phyloP scores from a whole-genome alignment of 164 flowering plant genomes.

The Vitis amurensis region DNA sequence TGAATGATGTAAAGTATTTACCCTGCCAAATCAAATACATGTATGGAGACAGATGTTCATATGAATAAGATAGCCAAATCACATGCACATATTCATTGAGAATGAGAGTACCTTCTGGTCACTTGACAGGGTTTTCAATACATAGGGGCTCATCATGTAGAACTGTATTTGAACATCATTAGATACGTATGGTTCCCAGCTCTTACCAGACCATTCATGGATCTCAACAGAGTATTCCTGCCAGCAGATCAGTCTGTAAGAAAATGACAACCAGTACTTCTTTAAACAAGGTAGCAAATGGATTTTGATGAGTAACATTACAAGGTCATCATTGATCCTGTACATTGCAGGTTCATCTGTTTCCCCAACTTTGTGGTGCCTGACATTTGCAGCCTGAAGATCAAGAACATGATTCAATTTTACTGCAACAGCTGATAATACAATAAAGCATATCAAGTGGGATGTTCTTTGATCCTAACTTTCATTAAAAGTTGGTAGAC shows the following conservation, averaged over 20 bases:
- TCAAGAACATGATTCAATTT: background rate
- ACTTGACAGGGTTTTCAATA: conserved; percentile 77
- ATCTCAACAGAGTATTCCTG: conserved; percentile 93
- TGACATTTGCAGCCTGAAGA: conserved; percentile 73
- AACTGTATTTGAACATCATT: conserved; percentile 96
- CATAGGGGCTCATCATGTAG: conserved; percentile 99
- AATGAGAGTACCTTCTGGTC: conserved; percentile 59
- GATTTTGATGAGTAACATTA: conserved; percentile 22
- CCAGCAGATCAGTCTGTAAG: conserved; percentile 21
- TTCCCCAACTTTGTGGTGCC: conserved; percentile 86
- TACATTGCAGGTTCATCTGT: conserved; percentile 78
- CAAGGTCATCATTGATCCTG: conserved; percentile 94
- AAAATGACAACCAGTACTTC: background rate
- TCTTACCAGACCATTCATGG: conserved; percentile 90
- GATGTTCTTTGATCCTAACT: too few species aligned
- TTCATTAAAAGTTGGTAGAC: too few species aligned
- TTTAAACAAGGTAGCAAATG: background rate
- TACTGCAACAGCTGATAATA: background rate
- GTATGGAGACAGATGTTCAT: background rate
- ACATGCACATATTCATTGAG: too few species aligned
- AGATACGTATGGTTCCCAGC: conserved; percentile 91
- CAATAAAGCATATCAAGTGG: too few species aligned
- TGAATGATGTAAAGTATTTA: conserved; percentile 62
- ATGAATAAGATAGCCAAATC: background rate
- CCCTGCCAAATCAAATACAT: conserved; percentile 57